Percentiles rank a stretch among this genome's conserved stretches.
phyloP scores from a whole-genome alignment of 331 rosid genomes.

The Cydonia oblonga region DNA sequence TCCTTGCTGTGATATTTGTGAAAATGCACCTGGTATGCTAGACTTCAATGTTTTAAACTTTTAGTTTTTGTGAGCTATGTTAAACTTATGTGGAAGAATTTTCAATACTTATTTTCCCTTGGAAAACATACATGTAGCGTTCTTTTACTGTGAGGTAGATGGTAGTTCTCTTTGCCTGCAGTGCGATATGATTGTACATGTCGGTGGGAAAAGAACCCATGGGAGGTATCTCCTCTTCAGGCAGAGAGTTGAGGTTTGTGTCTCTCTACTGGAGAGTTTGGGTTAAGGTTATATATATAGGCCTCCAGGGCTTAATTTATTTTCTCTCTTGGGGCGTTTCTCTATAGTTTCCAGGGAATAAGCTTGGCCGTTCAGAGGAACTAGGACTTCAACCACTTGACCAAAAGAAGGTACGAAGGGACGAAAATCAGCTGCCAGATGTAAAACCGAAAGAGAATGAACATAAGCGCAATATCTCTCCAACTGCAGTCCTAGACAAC shows the following conservation, averaged over 20 bases:
- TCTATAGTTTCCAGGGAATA: constrained; percentile 50
- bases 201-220: constrained; percentile 71
- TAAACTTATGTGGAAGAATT: constrained; percentile 2
- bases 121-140: constrained; percentile 40
- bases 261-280: background rate
- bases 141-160: constrained; percentile 72
- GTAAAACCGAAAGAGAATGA: constrained; percentile 14
- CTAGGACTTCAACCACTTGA: constrained; percentile 21
- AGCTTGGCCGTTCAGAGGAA: constrained; percentile 24
- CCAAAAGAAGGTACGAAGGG: constrained; percentile 16
- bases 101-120: constrained; percentile 2
- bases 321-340: background rate
- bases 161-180: constrained; percentile 75
- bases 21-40: constrained; percentile 59
- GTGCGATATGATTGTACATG: constrained; percentile 68
- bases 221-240: constrained; percentile 52
- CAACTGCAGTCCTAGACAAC: constrained; percentile 26
- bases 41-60: background rate
- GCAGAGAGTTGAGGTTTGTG: constrained; percentile 56
- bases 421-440: constrained; percentile 20
- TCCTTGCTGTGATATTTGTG: constrained; percentile 66
- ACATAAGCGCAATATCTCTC: constrained; percentile 25
- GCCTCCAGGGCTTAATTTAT: background rate
- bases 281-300: background rate
- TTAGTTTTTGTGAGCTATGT: background rate